These are phyloP conservation scores for Leccinum disarticulatum DNA, from an alignment of 768 basidiomycete species.

Conservation along the genomic window DNA sequence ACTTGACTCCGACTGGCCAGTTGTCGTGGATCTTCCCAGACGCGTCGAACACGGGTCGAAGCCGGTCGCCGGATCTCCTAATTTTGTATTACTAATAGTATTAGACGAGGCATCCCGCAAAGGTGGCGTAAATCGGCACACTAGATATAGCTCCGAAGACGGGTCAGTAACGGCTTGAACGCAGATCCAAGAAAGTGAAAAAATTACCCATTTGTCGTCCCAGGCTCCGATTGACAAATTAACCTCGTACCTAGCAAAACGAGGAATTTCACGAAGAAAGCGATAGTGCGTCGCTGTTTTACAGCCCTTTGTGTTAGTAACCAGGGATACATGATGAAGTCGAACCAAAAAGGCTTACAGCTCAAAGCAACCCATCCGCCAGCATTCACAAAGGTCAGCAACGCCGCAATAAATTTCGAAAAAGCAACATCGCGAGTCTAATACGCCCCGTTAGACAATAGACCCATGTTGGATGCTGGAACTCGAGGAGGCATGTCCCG, in stretches of 20 bases:
- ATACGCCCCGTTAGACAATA: background rate
- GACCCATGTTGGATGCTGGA: no score
- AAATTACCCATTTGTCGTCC: constrained; percentile 21
- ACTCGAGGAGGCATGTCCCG: background rate
- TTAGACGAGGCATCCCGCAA: background rate
- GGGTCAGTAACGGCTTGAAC: background rate
- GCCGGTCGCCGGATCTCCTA: no score
- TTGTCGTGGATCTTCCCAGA: background rate
- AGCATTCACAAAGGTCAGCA: constrained; percentile 12
- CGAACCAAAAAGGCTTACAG: background rate
- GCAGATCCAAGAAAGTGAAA: no score
- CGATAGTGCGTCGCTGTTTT: constrained; percentile 14
- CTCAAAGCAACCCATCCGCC: constrained; percentile 10
- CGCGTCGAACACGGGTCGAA: no score
- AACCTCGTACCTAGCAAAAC: constrained; percentile 15
- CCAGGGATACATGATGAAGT: background rate
- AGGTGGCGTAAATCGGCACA: constrained; percentile 14
- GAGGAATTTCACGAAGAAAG: constrained; percentile 20
- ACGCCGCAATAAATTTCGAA: constrained; percentile 10
- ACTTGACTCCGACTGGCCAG: background rate
- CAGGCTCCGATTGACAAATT: constrained; percentile 16
- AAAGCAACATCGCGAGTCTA: constrained; percentile 18
- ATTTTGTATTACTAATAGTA: background rate
- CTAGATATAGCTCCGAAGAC: constrained; percentile 13
- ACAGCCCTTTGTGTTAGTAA: background rate